A percentile compares a stretch with the other conserved stretches of the same genome.
Conservation (phyloP, 2,329 filamentous ascomycete species). For the Fusarium anguioides region DNA sequence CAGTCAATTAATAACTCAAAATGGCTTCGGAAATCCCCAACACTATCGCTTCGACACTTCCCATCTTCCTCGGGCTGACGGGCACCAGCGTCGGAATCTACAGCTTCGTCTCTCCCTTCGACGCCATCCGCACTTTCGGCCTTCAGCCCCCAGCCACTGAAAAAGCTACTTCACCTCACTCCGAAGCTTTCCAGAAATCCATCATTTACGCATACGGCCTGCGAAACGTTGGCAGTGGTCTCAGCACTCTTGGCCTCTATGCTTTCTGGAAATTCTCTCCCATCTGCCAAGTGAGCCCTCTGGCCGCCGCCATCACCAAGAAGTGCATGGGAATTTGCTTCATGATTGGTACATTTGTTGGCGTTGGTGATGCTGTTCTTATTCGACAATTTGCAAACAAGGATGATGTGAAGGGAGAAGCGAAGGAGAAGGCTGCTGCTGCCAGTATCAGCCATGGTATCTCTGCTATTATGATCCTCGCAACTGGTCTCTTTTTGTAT, state of each 20-base stretch:
- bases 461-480: constrained; percentile 8
- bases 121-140: constrained; percentile 22
- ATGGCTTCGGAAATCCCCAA: constrained; percentile 5
- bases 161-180: background rate
- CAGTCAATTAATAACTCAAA: background rate
- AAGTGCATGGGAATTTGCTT: constrained; percentile 30
- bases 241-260: constrained; percentile 24
- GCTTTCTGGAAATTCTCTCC: constrained; percentile 33
- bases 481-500: constrained; percentile 27
- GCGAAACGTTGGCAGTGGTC: constrained; percentile 13
- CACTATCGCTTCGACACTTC: constrained; percentile 12
- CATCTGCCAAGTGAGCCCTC: constrained; percentile 4
- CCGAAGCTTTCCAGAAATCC: constrained; percentile 23
- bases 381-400: constrained; percentile 23
- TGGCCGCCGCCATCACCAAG: background rate
- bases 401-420: constrained; percentile 7
- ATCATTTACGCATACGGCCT: constrained; percentile 22
- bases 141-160: background rate
- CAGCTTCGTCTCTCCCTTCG: constrained; percentile 27
- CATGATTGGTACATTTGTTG: constrained; percentile 22
- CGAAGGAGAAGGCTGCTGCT: constrained; percentile 2
- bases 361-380: constrained; percentile 27
- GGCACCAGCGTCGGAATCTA: constrained; percentile 28
- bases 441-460: constrained; percentile 28
- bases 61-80: constrained; percentile 21